phyloP scores from a whole-genome alignment of 1,284 basidiomycete genomes.

The Marasmius oreades region DNA sequence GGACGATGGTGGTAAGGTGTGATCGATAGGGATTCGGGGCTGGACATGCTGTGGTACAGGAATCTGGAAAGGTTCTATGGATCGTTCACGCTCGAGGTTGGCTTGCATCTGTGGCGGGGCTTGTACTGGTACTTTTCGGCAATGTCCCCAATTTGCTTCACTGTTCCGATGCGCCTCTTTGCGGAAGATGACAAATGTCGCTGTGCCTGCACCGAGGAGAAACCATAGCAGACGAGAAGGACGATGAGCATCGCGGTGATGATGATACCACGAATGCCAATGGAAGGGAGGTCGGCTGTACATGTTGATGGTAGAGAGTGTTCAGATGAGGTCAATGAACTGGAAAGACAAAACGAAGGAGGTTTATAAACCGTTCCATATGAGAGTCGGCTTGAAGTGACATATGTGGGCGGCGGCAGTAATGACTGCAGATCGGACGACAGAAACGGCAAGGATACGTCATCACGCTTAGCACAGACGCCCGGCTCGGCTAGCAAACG shows the following conservation, averaged over 20 bases:
- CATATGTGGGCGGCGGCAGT: not conserved
- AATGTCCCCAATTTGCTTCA: slow-evolving; percentile 25
- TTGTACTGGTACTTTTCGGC: slow-evolving; percentile 26
- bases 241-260: slow-evolving; percentile 22
- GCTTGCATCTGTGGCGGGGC: slow-evolving; percentile 14
- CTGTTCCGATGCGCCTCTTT: slow-evolving; percentile 23
- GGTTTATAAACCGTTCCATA: not conserved
- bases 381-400: not conserved
- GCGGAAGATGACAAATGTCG: slow-evolving; percentile 45
- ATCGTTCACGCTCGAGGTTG: not conserved
- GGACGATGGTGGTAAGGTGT: not conserved
- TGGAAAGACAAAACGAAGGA: not conserved
- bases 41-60: not conserved
- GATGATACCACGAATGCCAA: slow-evolving; percentile 22
- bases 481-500: too few relatives aligned
- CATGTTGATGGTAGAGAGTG: not conserved
- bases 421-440: not conserved
- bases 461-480: not conserved
- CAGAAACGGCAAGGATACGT: not conserved
- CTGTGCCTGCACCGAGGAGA: slow-evolving; percentile 51
- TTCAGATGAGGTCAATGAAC: not conserved
- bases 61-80: not conserved
- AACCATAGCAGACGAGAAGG: slow-evolving; percentile 68
- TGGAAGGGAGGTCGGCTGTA: not conserved
- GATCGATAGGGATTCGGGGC: not conserved